Conservation (phyloP, 805 yeast species). For the Ogataea paraovalis region DNA sequence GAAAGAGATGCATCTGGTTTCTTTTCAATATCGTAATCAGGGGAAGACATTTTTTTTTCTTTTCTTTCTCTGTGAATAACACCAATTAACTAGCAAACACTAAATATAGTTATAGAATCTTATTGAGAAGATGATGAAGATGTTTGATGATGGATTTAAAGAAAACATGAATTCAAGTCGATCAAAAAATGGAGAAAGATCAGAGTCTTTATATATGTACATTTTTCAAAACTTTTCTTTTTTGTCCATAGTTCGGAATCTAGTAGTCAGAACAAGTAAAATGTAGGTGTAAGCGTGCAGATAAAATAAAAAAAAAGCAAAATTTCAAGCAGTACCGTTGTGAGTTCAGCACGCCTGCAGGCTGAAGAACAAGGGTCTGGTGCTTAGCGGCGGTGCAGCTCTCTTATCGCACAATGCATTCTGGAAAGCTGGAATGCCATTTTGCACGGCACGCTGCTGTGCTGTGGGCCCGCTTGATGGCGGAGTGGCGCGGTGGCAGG, state of each 20-base stretch:
- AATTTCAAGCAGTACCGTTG: neutral
- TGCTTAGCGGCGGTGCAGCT: neutral
- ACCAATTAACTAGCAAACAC: too few species aligned
- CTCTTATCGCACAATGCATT: neutral
- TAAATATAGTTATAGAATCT: neutral
- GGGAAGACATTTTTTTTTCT: slow-evolving; percentile 4
- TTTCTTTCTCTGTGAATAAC: too few species aligned
- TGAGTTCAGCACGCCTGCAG: neutral
- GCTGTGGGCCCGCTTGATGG: too few species aligned
- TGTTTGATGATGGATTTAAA: neutral
- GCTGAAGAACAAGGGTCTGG: neutral
- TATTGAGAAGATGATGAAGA: neutral
- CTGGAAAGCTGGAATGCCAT: neutral
- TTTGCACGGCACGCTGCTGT: neutral
- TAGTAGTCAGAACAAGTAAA: neutral
- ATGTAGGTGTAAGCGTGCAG: neutral
- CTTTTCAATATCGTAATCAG: slow-evolving; percentile 23
- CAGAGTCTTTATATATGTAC: neutral
- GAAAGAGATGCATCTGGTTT: slow-evolving; percentile 21
- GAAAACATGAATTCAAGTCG: neutral
- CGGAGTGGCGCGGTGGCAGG: too few species aligned
- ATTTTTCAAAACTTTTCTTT: neutral
- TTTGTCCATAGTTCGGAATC: too few species aligned
- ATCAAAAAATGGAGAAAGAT: slow-evolving; percentile 1
- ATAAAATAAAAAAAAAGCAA: neutral